Evolutionary conservation across 1,139 yeast genomes (phyloP).

Genomic region (Pichia sp.): DNA sequence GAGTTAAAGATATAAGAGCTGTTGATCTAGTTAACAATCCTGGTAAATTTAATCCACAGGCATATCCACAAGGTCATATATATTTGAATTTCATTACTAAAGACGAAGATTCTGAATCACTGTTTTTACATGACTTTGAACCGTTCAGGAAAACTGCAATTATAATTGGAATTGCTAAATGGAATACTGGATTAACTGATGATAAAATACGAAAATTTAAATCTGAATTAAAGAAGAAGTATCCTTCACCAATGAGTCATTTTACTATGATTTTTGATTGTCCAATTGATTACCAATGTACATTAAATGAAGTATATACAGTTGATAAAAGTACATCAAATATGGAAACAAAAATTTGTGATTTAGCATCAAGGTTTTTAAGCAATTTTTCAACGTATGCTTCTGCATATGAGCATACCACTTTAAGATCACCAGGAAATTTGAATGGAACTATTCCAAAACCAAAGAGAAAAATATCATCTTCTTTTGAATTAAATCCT

Average conservation of each 20-base stretch:
- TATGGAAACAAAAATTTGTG: slow-evolving; percentile 69
- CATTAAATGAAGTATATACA: slow-evolving; percentile 9
- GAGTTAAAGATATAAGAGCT: slow-evolving; percentile 59
- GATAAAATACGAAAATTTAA: slow-evolving; percentile 30
- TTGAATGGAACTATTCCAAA: slow-evolving; percentile 34
- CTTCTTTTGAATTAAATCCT: slow-evolving; percentile 31
- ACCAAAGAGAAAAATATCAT: slow-evolving; percentile 36
- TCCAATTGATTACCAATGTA: slow-evolving; percentile 30
- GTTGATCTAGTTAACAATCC: slow-evolving; percentile 67
- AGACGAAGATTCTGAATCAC: slow-evolving; percentile 48
- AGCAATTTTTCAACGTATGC: slow-evolving; percentile 60
- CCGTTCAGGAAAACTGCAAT: slow-evolving; percentile 74
- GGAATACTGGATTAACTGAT: slow-evolving; percentile 31
- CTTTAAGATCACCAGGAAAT: slow-evolving; percentile 68
- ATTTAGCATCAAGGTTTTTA: slow-evolving; percentile 58
- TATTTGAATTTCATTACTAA: slow-evolving; percentile 49
- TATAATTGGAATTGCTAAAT: slow-evolving; percentile 56
- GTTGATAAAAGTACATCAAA: slow-evolving; percentile 24
- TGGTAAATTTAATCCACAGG: slow-evolving; percentile 72
- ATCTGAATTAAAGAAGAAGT: slow-evolving; percentile 35
- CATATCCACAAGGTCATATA: slow-evolving; percentile 71
- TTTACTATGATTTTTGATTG: slow-evolving; percentile 55
- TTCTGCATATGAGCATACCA: slow-evolving; percentile 62
- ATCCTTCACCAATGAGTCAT: slow-evolving; percentile 60
- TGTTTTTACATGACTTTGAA: slow-evolving; percentile 79